Percentiles rank a stretch among this genome's conserved stretches.
Evolutionary conservation across 805 yeast genomes (phyloP).

Genomic region (Candida boidinii): DNA sequence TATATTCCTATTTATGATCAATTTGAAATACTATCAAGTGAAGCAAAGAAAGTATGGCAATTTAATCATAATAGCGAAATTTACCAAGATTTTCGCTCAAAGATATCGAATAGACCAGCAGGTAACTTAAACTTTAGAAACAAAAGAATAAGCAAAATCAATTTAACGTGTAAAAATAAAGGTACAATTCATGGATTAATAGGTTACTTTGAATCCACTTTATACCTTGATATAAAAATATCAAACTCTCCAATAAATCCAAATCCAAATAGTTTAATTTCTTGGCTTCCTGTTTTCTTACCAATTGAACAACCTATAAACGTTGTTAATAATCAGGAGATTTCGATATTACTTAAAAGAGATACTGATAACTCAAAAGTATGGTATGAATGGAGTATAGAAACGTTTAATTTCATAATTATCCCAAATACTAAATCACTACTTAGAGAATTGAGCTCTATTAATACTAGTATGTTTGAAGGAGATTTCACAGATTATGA

Average conservation of each 20-base stretch:
- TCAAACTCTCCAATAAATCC: conserved; percentile 42
- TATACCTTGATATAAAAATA: conserved; percentile 52
- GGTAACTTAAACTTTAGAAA: conserved; percentile 4
- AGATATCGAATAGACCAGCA: background rate
- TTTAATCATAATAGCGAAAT: too few relatives aligned
- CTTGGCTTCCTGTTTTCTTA: conserved; percentile 66
- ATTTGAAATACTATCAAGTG: conserved; percentile 34
- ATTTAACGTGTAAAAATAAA: conserved; percentile 35
- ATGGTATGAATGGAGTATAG: conserved; percentile 66
- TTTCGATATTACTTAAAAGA: conserved; percentile 45
- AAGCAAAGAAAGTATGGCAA: conserved; percentile 48
- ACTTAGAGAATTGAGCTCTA: background rate
- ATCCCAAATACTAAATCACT: background rate
- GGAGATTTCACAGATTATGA: too few relatives aligned
- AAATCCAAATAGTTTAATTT: conserved; percentile 32
- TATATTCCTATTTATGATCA: conserved; percentile 23
- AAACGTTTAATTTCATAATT: conserved; percentile 25
- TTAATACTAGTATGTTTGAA: too few relatives aligned
- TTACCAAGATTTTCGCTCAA: too few relatives aligned
- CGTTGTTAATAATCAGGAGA: conserved; percentile 44
- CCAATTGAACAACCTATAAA: conserved; percentile 49
- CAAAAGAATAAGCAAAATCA: conserved; percentile 14
- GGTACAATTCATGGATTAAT: conserved; percentile 63
- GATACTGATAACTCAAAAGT: conserved; percentile 30
- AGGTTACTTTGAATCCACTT: conserved; percentile 65